Evolutionary conservation across 257 asterid species (phyloP), one percentile per base, ranked within the genome.

Genomic region (Vinca minor): DNA sequence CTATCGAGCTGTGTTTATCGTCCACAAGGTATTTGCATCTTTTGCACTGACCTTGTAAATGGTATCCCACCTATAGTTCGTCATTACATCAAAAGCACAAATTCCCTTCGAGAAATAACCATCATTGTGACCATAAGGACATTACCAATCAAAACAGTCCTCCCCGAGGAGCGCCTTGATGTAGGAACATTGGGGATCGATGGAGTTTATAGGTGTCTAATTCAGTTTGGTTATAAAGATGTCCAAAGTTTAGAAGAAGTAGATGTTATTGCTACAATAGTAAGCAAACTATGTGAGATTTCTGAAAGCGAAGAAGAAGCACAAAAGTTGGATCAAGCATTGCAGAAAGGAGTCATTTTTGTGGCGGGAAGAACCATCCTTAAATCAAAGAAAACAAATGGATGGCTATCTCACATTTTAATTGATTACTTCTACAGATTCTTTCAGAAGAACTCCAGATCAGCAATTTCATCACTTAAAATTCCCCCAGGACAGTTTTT

Each of bases 21-120:
- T 26, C 52, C 76, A 11, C 57, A 54, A 4, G 71, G 76, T 0
- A 49, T 64, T 44, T 71, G 71, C 67, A 47, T 71, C 57, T 71
- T 71, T 47, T 71, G 64, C 67, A 71, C 76, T 5, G 67, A 65
- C 28, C 71, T 71, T 0, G 67, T 59, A 39, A 39, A 71, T 14
- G 76, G 71, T 0, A 65, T 71, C 31, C 76, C 71, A 12, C 76
- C 76, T 1, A 71, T 71, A 3, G 55, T 65, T 5, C 56, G 71
- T 0, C 76, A 71, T 65, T 71, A 59, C 11, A 52, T 71, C 13
- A 47, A 58, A 1, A 61, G 29, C 58, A 71, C 76, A n/a, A 59
- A 41, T 32, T 65, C 71, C 12, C 39, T 71, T 0, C 54, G 70
- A 13, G 67, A 71, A 12, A 41, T 64, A 10, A 58, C 48, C 17